Evolutionary conservation across 768 basidiomycete species (phyloP).

Genomic region (Boletus bicolor): DNA sequence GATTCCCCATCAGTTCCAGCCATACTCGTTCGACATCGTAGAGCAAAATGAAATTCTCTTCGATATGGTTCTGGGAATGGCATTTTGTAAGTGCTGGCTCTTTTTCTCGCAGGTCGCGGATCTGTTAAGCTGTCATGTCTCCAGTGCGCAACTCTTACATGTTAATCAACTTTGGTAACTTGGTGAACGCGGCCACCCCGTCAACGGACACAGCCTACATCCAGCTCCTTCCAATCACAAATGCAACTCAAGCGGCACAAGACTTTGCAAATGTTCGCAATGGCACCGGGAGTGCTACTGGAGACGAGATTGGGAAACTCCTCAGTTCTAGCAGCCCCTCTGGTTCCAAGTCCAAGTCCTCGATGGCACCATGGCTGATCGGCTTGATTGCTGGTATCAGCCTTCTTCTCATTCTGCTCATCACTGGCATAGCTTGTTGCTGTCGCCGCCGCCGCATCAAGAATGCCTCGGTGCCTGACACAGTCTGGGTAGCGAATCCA

Average conservation of each 20-base stretch:
- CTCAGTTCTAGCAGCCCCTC: slow-evolving; percentile 35
- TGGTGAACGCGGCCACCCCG: slow-evolving; percentile 42
- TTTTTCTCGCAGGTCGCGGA: background rate
- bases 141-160: slow-evolving; percentile 66
- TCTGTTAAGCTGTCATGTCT: background rate
- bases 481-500: slow-evolving; percentile 3
- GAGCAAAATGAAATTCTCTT: slow-evolving; percentile 26
- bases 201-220: slow-evolving; percentile 49
- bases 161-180: slow-evolving; percentile 63
- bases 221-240: slow-evolving; percentile 59
- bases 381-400: slow-evolving; percentile 11
- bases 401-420: slow-evolving; percentile 8
- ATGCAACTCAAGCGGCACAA: slow-evolving; percentile 37
- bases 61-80: slow-evolving; percentile 72
- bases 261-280: slow-evolving; percentile 15
- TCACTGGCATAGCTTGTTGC: slow-evolving; percentile 1
- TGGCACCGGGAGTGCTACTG: background rate
- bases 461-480: background rate
- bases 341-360: slow-evolving; percentile 23
- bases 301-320: slow-evolving; percentile 35
- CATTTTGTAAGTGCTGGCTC: slow-evolving; percentile 49
- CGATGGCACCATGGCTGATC: slow-evolving; percentile 10
- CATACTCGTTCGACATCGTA: slow-evolving; percentile 49
- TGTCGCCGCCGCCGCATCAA: slow-evolving; percentile 13
- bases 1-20: slow-evolving; percentile 55